phyloP scores from a whole-genome alignment of 2,329 filamentous ascomycete genomes.

The Coniosporium tulheliwenetii region DNA sequence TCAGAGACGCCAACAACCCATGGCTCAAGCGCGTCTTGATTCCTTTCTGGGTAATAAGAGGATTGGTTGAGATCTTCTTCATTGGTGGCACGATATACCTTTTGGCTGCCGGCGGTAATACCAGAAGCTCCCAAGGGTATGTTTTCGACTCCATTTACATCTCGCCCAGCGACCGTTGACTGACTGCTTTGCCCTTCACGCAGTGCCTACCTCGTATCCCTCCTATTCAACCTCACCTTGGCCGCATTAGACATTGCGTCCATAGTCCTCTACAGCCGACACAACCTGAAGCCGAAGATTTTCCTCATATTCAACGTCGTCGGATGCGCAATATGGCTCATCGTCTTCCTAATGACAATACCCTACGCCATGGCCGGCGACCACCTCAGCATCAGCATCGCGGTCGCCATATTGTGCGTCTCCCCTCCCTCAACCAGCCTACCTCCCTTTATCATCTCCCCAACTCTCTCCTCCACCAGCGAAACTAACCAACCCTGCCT shows the following conservation, averaged over 20 bases:
- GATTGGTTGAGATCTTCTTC: no score
- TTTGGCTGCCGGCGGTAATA: no score
- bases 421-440: background rate
- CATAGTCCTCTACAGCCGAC: conserved; percentile 10
- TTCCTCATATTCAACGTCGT: conserved; percentile 11
- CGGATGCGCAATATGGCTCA: conserved; percentile 7
- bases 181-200: no score
- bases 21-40: conserved; percentile 13
- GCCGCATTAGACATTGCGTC: conserved; percentile 5
- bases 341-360: conserved; percentile 9
- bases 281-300: conserved; percentile 9
- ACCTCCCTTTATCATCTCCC: no score
- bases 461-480: background rate
- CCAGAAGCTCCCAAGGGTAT: no score
- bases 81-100: no score
- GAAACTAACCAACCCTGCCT: no score
- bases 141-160: no score
- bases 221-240: conserved; percentile 8
- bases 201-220: conserved; percentile 3
- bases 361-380: conserved; percentile 1
- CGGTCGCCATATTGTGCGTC: conserved; percentile 20
- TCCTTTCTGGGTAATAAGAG: conserved; percentile 8
- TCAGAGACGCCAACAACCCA: background rate
- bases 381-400: conserved; percentile 7
- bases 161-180: conserved; percentile 3